Base-by-base conservation (phyloP, 768 basidiomycete species). In the Trametes maxima region DNA sequence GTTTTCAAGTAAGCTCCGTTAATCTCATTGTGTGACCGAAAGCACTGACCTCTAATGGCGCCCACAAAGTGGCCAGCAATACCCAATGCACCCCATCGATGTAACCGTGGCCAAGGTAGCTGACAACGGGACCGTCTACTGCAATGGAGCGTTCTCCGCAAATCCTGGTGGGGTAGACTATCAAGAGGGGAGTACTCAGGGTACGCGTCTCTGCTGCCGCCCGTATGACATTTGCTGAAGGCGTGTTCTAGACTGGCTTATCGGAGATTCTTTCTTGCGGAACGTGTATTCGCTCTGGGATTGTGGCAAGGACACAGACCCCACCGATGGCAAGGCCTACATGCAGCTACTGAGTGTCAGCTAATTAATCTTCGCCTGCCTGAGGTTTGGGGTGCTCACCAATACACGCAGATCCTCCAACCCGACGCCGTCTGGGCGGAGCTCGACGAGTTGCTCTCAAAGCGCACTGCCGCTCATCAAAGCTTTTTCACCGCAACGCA, bases 1-100 rank as follows among this genome's bases (percentile, higher is more conserved):
- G 35, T 53, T 5, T 55, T 69, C 37, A 61, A 61, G 65, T 65
- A 46, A 21, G 64, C 50, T 17, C 21, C 19, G n/a, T 58, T 11
- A 45, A 45, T 12, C 10, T 10, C 4, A 33, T 11, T 19, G 39
- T 11, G 39, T 11, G 12, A 40, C 39, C 12, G 4, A 14, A 11
- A 14, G 12, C 28, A 40, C 28, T 40, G 36, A 52, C 37, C 11
- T 52, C 19, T 39, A 13, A 16, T 13, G n/a, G n/a, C n/a, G n/a
- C n/a, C n/a, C n/a, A n/a, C n/a, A 13, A 21, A 54, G 52, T 24
- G 52, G 52, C 24, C 21, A 42, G 19, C 24, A 13, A 2, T 54
- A 42, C 19, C 52, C 52, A 8, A 54, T 54, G 24, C 52, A 54
- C 25, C 52, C 52, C 11, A 54, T 54, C 22, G 52, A 54, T 8